phyloP scores from a whole-genome alignment of 2,329 filamentous ascomycete genomes.

The Lizonia empirigonia region DNA sequence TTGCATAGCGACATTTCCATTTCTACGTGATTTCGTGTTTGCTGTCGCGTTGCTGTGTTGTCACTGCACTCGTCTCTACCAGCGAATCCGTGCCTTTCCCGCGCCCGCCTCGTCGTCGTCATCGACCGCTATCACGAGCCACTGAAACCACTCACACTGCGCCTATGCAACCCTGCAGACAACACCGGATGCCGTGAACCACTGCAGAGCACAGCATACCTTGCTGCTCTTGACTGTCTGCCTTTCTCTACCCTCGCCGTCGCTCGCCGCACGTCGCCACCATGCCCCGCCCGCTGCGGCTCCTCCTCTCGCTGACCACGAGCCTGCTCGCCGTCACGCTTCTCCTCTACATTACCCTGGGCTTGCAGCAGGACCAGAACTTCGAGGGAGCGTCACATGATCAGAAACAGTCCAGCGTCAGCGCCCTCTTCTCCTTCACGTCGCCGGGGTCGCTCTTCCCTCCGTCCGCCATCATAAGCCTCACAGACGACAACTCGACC shows the following conservation, averaged over 20 bases:
- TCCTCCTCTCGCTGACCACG: conserved; percentile 51
- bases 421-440: conserved; percentile 56
- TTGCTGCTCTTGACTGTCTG: conserved; percentile 28
- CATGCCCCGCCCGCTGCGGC: conserved; percentile 44
- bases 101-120: conserved; percentile 14
- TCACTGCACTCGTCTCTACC: conserved; percentile 1
- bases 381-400: conserved; percentile 18
- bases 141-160: conserved; percentile 2
- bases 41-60: conserved; percentile 9
- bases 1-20: conserved; percentile 10
- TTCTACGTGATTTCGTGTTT: neutral
- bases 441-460: conserved; percentile 84
- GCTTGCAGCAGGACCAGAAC: conserved; percentile 27
- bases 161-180: conserved; percentile 6
- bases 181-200: conserved; percentile 15
- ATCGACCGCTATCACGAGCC: conserved; percentile 17
- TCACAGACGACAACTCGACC: conserved; percentile 97
- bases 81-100: conserved; percentile 13
- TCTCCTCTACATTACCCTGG: conserved; percentile 50
- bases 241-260: neutral
- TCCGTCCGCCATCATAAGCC: conserved; percentile 90
- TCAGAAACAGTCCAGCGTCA: conserved; percentile 43
- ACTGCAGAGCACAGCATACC: conserved; percentile 23
- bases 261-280: conserved; percentile 19
- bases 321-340: conserved; percentile 52